Evolutionary conservation across 2,329 filamentous ascomycete species (phyloP).

Genomic region (Colletotrichum eremochloae): DNA sequence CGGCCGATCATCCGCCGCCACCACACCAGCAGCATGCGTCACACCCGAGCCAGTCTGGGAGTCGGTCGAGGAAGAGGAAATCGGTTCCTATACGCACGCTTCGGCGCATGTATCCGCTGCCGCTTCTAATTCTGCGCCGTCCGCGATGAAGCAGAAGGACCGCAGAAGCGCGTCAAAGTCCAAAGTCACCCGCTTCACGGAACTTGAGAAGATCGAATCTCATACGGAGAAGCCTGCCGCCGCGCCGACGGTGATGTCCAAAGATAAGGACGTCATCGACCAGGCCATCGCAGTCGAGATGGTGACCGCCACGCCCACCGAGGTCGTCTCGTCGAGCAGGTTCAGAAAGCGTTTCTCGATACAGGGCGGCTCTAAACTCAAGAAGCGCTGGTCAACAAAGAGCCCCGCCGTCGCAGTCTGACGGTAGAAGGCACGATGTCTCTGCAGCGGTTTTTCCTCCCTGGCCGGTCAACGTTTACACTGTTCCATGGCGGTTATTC

Average conservation of each 20-base stretch:
- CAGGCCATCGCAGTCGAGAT: constrained; percentile 43
- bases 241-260: constrained; percentile 41
- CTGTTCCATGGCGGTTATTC: neutral
- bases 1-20: constrained; percentile 34
- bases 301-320: constrained; percentile 18
- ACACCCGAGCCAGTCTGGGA: constrained; percentile 39
- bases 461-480: neutral
- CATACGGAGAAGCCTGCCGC: constrained; percentile 42
- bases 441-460: no score
- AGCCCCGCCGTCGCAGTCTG: constrained; percentile 48
- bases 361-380: constrained; percentile 45
- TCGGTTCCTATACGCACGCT: constrained; percentile 21
- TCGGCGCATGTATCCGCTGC: constrained; percentile 1
- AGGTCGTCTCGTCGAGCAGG: constrained; percentile 34
- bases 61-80: constrained; percentile 30
- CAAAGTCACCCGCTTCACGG: constrained; percentile 48
- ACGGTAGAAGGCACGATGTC: constrained; percentile 7
- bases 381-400: constrained; percentile 51
- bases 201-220: constrained; percentile 51
- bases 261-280: constrained; percentile 35
- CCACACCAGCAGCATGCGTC: constrained; percentile 39
- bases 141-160: constrained; percentile 43
- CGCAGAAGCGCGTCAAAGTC: constrained; percentile 43
- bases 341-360: constrained; percentile 51
- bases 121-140: constrained; percentile 7